These are phyloP conservation scores for Puccinia hordei DNA, from an alignment of 1,284 basidiomycete species.

Conservation along the genomic window DNA sequence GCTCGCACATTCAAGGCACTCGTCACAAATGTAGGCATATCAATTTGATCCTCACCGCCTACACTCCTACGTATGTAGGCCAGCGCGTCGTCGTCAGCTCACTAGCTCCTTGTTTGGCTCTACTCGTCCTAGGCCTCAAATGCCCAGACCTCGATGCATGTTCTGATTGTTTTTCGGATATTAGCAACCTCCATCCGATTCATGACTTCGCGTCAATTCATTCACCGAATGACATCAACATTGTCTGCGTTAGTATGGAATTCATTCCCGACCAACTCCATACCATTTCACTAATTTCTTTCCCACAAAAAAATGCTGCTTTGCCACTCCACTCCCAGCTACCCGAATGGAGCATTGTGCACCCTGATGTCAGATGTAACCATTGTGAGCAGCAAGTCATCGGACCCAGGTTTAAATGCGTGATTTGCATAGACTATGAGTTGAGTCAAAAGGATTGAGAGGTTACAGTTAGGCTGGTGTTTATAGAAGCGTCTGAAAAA, in stretches of 20 bases:
- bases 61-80: not conserved
- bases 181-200: conserved; percentile 32
- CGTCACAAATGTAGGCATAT: conserved; percentile 45
- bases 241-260: conserved; percentile 24
- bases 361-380: conserved; percentile 41
- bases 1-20: conserved; percentile 41
- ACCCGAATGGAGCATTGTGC: conserved; percentile 45
- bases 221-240: conserved; percentile 16
- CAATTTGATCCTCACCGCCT: not conserved
- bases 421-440: conserved; percentile 41
- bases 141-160: conserved; percentile 47
- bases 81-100: not conserved
- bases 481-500: not conserved
- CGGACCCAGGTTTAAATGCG: conserved; percentile 46
- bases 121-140: conserved; percentile 33
- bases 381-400: conserved; percentile 39
- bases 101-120: not conserved
- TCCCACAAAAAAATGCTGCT: not conserved
- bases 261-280: not conserved
- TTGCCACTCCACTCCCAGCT: not conserved
- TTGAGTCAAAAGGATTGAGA: not conserved
- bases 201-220: conserved; percentile 42
- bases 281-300: not conserved
- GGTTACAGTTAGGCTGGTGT: not conserved
- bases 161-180: conserved; percentile 26